Percentiles rank a stretch among this genome's conserved stretches.
phyloP scores from a whole-genome alignment of 768 basidiomycete genomes.

The Gyrodon lividus region DNA sequence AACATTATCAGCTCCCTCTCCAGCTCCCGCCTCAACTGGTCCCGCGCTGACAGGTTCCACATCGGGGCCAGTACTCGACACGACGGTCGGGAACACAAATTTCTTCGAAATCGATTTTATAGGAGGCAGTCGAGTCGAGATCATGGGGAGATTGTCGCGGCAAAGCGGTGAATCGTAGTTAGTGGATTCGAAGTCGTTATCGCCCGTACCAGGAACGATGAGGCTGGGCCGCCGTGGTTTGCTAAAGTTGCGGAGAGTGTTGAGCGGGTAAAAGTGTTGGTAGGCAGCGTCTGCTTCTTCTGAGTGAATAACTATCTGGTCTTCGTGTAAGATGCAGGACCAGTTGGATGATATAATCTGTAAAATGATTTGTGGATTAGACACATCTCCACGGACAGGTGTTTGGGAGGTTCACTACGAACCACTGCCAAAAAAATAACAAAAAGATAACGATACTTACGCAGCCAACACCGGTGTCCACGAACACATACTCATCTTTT shows the following conservation, averaged over 20 bases:
- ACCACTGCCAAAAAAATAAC: not conserved
- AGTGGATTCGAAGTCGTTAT: constrained; percentile 2
- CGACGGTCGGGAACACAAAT: constrained; percentile 47
- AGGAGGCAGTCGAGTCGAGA: constrained; percentile 45
- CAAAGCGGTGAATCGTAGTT: constrained; percentile 7
- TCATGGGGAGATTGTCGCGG: constrained; percentile 36
- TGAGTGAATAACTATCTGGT: constrained; percentile 70
- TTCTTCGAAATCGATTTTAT: constrained; percentile 48
- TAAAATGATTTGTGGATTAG: constrained; percentile 2
- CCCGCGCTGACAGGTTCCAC: not conserved
- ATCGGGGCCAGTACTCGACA: not conserved
- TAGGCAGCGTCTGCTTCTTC: constrained; percentile 65
- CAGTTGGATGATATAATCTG: constrained; percentile 71
- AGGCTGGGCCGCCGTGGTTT: constrained; percentile 26
- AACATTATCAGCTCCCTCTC: not conserved
- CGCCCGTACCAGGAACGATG: constrained; percentile 8
- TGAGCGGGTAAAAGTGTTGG: constrained; percentile 67
- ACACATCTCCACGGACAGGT: not conserved
- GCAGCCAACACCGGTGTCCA: constrained; percentile 73
- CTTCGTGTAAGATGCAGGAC: constrained; percentile 70
- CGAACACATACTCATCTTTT: constrained; percentile 62
- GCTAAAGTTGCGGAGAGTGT: constrained; percentile 30
- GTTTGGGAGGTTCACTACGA: constrained; percentile 3
- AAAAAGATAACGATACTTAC: constrained; percentile 41
- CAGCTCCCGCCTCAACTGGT: not conserved